phyloP scores from a whole-genome alignment of 2,329 filamentous ascomycete genomes.

The Zalaria obscura region DNA sequence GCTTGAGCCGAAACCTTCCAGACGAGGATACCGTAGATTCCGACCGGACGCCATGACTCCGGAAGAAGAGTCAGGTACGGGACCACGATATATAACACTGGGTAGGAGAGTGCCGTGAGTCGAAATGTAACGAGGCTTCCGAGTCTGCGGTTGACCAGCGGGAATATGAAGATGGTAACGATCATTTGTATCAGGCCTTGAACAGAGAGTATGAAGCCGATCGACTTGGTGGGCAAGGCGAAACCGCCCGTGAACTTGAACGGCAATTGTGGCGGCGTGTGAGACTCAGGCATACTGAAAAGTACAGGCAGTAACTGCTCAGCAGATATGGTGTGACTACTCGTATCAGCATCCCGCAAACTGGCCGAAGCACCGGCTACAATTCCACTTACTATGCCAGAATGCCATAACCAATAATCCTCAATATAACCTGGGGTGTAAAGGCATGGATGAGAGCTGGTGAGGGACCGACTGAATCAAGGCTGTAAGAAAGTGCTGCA shows the following conservation, averaged over 20 bases:
- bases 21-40: conserved; percentile 64
- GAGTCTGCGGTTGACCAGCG: conserved; percentile 57
- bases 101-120: conserved; percentile 68
- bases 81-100: conserved; percentile 71
- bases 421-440: conserved; percentile 70
- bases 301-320: conserved; percentile 90
- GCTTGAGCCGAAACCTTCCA: conserved; percentile 91
- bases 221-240: conserved; percentile 64
- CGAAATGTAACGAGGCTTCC: conserved; percentile 74
- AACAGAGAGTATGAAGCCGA: conserved; percentile 75
- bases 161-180: conserved; percentile 73
- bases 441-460: conserved; percentile 48
- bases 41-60: conserved; percentile 51
- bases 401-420: conserved; percentile 82
- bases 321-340: conserved; percentile 89
- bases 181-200: conserved; percentile 86
- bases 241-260: conserved; percentile 87
- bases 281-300: conserved; percentile 53
- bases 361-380: not conserved
- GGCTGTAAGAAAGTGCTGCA: conserved; percentile 9
- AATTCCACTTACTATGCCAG: conserved; percentile 71
- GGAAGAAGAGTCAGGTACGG: conserved; percentile 85
- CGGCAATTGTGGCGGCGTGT: conserved; percentile 45
- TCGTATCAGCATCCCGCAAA: too few species aligned
- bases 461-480: conserved; percentile 17